phyloP scores from a whole-genome alignment of 2,329 filamentous ascomycete species.

The Helminthosporium solani region DNA sequence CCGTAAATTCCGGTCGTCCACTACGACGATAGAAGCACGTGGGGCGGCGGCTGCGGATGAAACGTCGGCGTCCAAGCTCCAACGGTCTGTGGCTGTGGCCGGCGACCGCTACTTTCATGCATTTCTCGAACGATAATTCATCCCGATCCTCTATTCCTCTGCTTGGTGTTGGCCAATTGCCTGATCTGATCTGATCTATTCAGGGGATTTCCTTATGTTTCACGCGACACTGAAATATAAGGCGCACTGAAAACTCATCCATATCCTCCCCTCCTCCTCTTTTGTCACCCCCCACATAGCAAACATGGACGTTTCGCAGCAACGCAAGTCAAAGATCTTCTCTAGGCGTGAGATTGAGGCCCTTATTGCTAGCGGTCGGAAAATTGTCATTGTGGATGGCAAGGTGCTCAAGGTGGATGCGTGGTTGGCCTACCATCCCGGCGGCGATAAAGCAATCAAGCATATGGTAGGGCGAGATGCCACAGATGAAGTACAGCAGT shows the following conservation, averaged over 20 bases:
- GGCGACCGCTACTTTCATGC: not conserved
- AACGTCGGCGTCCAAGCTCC: conserved; percentile 11
- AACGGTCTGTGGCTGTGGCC: not conserved
- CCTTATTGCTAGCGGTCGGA: conserved; percentile 77
- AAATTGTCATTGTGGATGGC: conserved; percentile 77
- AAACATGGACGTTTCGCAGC: conserved; percentile 28
- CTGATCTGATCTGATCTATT: no score
- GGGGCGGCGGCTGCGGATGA: not conserved
- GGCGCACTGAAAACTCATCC: conserved; percentile 4
- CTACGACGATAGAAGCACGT: no score
- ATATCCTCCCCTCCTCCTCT: conserved; percentile 1
- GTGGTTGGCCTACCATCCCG: conserved; percentile 88
- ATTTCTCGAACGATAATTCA: not conserved
- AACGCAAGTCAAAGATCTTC: conserved; percentile 52
- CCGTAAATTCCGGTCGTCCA: no score
- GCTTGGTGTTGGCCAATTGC: no score
- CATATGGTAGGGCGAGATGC: conserved; percentile 95
- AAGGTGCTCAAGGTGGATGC: conserved; percentile 83
- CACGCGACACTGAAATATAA: no score
- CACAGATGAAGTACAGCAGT: conserved; percentile 92
- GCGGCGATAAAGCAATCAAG: conserved; percentile 83
- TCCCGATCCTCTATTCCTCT: not conserved
- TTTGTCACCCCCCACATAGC: conserved; percentile 9
- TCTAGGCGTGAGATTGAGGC: conserved; percentile 71
- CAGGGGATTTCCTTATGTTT: no score